These are phyloP conservation scores for Tylopilus cervinicoccineus DNA, from an alignment of 768 basidiomycete species.

Conservation along the genomic window DNA sequence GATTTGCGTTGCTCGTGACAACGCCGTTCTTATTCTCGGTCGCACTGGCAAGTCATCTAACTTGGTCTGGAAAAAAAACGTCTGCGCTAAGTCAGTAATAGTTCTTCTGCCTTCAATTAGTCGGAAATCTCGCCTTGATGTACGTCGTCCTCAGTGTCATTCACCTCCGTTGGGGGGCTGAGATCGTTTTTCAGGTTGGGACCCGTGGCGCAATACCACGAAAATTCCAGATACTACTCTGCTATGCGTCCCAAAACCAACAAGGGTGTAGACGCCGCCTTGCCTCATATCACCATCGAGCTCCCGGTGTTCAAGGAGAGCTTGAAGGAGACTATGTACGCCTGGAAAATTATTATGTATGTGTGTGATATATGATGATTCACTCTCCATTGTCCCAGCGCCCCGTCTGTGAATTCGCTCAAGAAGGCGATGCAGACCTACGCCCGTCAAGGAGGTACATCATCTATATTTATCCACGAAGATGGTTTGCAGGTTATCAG, in stretches of 20 bases:
- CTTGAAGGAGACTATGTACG: slow-evolving; percentile 75
- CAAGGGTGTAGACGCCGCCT: slow-evolving; percentile 53
- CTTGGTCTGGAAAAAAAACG: neutral
- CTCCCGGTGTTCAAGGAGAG: slow-evolving; percentile 89
- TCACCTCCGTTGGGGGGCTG: neutral
- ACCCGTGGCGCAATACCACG: slow-evolving; percentile 80
- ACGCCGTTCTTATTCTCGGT: slow-evolving; percentile 74
- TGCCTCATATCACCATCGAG: slow-evolving; percentile 78
- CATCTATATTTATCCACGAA: slow-evolving; percentile 56
- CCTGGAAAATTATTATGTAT: neutral
- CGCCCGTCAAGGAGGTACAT: slow-evolving; percentile 61
- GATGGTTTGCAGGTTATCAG: slow-evolving; percentile 54
- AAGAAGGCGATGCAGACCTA: slow-evolving; percentile 63
- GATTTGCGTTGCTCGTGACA: slow-evolving; percentile 64
- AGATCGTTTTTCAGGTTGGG: slow-evolving; percentile 50
- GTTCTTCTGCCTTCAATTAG: slow-evolving; percentile 74
- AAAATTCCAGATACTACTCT: slow-evolving; percentile 83
- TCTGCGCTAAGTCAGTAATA: slow-evolving; percentile 25
- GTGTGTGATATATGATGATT: no score
- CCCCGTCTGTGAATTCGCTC: slow-evolving; percentile 70
- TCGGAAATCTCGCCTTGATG: slow-evolving; percentile 60
- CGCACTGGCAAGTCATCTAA: slow-evolving; percentile 48
- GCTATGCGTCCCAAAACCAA: slow-evolving; percentile 59
- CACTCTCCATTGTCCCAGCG: slow-evolving; percentile 33
- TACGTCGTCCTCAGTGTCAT: slow-evolving; percentile 27